These are phyloP conservation scores for Samsoniella hepiali DNA, from an alignment of 2,329 filamentous ascomycete species.

Conservation along the genomic window DNA sequence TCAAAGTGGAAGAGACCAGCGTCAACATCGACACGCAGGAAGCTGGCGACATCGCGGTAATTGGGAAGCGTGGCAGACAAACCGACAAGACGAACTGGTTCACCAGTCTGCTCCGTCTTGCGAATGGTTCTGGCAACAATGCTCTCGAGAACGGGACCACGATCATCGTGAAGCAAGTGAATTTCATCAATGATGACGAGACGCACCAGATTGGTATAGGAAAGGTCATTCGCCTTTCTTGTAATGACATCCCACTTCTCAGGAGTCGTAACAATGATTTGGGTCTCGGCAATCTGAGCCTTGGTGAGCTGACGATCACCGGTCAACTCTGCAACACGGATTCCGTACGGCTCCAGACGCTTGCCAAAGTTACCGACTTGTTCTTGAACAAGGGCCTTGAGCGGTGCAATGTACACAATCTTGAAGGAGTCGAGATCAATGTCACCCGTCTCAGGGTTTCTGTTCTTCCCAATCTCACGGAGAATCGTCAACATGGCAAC, in stretches of 20 bases:
- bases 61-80: constrained; percentile 95
- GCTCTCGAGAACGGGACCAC: constrained; percentile 93
- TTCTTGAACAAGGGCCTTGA: constrained; percentile 95
- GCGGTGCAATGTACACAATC: constrained; percentile 93
- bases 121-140: constrained; percentile 94
- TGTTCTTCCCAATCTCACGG: constrained; percentile 93
- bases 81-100: constrained; percentile 86
- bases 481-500: constrained; percentile 97
- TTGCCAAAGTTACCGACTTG: constrained; percentile 97
- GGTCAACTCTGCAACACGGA: constrained; percentile 91
- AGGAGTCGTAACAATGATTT: constrained; percentile 96
- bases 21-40: constrained; percentile 80
- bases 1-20: constrained; percentile 97
- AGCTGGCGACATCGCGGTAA: constrained; percentile 92
- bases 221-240: constrained; percentile 92
- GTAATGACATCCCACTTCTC: constrained; percentile 99
- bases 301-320: constrained; percentile 98
- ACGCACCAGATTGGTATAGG: constrained; percentile 95
- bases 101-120: constrained; percentile 88
- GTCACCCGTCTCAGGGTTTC: constrained; percentile 83
- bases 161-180: constrained; percentile 93
- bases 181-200: constrained; percentile 98
- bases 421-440: constrained; percentile 97
- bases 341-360: constrained; percentile 83
- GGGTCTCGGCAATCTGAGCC: constrained; percentile 95